Evolutionary conservation across 2,329 filamentous ascomycete genomes (phyloP).

Genomic region (Cladophialophora exuberans): DNA sequence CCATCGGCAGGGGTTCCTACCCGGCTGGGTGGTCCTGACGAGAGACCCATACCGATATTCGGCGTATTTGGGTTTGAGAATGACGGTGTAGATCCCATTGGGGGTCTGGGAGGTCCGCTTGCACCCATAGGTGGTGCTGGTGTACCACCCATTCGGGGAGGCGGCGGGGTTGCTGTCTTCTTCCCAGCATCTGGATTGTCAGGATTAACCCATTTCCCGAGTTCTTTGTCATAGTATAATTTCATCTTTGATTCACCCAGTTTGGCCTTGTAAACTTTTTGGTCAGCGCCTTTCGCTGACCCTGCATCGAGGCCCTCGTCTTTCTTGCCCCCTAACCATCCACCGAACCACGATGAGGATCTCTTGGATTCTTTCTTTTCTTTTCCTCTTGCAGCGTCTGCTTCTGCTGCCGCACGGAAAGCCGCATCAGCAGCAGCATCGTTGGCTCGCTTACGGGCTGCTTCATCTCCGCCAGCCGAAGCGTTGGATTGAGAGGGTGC

Average conservation of each 20-base stretch:
- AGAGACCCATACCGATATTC: slow-evolving; percentile 16
- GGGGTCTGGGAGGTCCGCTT: slow-evolving; percentile 16
- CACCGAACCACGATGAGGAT: slow-evolving; percentile 70
- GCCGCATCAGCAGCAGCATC: slow-evolving; percentile 35
- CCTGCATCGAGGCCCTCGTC: slow-evolving; percentile 64
- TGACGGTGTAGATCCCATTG: slow-evolving; percentile 11
- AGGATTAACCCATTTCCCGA: slow-evolving; percentile 98
- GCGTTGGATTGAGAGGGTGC: slow-evolving; percentile 2
- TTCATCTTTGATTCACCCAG: slow-evolving; percentile 85
- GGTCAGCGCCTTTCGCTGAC: slow-evolving; percentile 41
- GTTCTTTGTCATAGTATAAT: slow-evolving; percentile 93
- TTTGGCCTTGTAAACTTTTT: slow-evolving; percentile 79
- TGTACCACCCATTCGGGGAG: slow-evolving; percentile 63
- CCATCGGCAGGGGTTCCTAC: slow-evolving; percentile 28
- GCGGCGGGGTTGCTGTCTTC: slow-evolving; percentile 73
- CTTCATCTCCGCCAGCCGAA: slow-evolving; percentile 19
- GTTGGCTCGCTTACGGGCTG: slow-evolving; percentile 31
- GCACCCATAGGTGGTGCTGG: slow-evolving; percentile 22
- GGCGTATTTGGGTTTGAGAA: slow-evolving; percentile 19
- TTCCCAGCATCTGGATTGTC: slow-evolving; percentile 72
- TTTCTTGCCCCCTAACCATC: slow-evolving; percentile 77
- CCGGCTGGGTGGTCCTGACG: slow-evolving; percentile 26
- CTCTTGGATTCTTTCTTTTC: slow-evolving; percentile 46
- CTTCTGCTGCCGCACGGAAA: slow-evolving; percentile 35
- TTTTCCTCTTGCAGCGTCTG: slow-evolving; percentile 36